Evolutionary conservation across 2,329 filamentous ascomycete species (phyloP).

Genomic region (Aspergillus pseudoterreus): DNA sequence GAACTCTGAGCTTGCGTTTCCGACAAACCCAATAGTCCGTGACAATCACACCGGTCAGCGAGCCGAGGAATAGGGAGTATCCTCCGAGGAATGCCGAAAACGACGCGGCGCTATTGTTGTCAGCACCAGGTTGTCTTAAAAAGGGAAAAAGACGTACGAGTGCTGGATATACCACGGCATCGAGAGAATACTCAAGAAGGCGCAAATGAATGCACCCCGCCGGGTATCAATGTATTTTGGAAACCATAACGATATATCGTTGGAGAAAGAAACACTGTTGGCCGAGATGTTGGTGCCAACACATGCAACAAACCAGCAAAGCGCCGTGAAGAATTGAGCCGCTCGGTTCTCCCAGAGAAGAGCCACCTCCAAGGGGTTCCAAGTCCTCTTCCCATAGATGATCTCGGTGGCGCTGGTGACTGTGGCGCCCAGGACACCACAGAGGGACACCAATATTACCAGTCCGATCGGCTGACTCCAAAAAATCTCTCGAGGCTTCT

Average conservation of each 20-base stretch:
- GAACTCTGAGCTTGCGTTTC: constrained; percentile 1
- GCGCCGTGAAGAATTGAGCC: constrained; percentile 10
- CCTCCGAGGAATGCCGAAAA: constrained; percentile 11
- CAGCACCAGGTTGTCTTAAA: background rate
- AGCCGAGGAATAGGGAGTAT: constrained; percentile 10
- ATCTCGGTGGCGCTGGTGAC: constrained; percentile 8
- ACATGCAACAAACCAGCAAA: constrained; percentile 7
- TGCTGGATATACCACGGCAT: constrained; percentile 13
- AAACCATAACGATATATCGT: constrained; percentile 5
- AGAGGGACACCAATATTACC: constrained; percentile 8
- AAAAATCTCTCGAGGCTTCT: constrained; percentile 3
- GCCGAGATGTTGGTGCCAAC: constrained; percentile 10
- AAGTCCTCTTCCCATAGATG: constrained; percentile 10
- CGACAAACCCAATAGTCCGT: constrained; percentile 11
- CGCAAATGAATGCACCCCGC: constrained; percentile 6
- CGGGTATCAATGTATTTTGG: constrained; percentile 5
- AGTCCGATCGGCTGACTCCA: constrained; percentile 8
- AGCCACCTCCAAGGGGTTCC: constrained; percentile 10
- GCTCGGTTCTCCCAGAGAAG: constrained; percentile 9
- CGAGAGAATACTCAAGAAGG: constrained; percentile 4
- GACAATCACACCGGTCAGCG: constrained; percentile 6
- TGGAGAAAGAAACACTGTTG: constrained; percentile 9
- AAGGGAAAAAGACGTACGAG: background rate
- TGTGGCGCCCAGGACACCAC: constrained; percentile 9
- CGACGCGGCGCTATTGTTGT: constrained; percentile 2